Base-by-base conservation (phyloP, 176 grass and related monocot genomes). In the Avena insularis region DNA sequence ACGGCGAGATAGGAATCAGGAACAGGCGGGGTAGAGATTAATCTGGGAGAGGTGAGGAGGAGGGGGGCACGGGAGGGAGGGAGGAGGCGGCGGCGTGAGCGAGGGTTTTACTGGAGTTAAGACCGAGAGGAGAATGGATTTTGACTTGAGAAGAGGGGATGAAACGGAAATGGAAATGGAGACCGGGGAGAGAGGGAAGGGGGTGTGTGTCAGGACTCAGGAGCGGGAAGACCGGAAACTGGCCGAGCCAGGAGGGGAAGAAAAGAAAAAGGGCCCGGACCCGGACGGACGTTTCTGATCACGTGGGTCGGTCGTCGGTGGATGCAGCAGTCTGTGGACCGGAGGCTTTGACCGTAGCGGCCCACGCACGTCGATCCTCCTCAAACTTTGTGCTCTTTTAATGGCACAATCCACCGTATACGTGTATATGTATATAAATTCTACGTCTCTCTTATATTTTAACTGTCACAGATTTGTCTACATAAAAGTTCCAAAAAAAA, bases 221-320 rank as follows among this genome's bases (percentile, higher is more conserved):
- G 79, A 91, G 90, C 90, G 90, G 90, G 89, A 91, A 91, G 60
- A 66, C 7, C 76, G 76, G 76, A 87, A 84, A 87, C 75, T 38
- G 85, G 15, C 80, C 46, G 88, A 85, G 77, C 29, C 35, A 58
- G 65, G 27, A 20, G 50, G 19, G 36, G 54, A 15, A 45, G 65
- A 20, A 23, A 2, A 2, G 23, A 15, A 29, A 78, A 40, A 19
- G 1, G 31, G 11, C 16, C 7, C 25, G 47, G 12, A 23, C 16
- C 7, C 25, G 47, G 12, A 23, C 75, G 49, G 31, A 77, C 64
- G 75, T 12, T 90, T 70, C 55, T 6, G 7, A 48, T 5, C 85
- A 84, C 85, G 80, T 87, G 85, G 67, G 15, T 12, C 84, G 59
- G 88, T 86, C 27, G 40, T 43, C 40, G 10, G 13, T 50, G 68